Percentiles rank a stretch among this genome's conserved stretches.
These are phyloP conservation scores for Scortechinia acanthostroma DNA, from an alignment of 2,329 filamentous ascomycete species.

Conservation along the genomic window DNA sequence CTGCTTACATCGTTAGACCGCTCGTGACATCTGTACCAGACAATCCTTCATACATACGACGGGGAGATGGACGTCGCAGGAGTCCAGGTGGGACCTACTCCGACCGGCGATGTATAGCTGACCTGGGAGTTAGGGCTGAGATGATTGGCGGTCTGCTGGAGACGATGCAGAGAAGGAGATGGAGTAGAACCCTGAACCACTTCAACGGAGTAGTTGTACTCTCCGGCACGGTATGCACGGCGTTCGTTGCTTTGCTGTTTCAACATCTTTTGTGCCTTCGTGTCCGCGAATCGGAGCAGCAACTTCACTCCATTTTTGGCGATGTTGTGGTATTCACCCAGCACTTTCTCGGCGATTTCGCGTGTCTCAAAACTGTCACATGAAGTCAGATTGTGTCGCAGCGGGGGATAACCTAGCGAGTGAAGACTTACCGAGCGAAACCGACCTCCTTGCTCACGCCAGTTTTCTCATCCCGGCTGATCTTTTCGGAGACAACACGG, in stretches of 20 bases:
- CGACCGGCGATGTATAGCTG: slow-evolving; percentile 30
- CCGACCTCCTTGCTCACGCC: slow-evolving; percentile 62
- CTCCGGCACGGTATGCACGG: slow-evolving; percentile 58
- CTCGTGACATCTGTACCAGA: background rate
- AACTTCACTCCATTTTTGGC: slow-evolving; percentile 46
- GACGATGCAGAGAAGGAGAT: slow-evolving; percentile 28
- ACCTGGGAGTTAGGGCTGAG: slow-evolving; percentile 25
- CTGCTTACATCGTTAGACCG: background rate
- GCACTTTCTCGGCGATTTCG: slow-evolving; percentile 53
- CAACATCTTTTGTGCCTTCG: slow-evolving; percentile 59
- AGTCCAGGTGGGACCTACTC: slow-evolving; percentile 29
- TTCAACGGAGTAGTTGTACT: slow-evolving; percentile 45
- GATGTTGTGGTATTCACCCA: slow-evolving; percentile 51
- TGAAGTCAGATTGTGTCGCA: slow-evolving; percentile 7
- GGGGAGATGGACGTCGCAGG: slow-evolving; percentile 36
- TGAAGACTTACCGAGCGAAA: slow-evolving; percentile 49
- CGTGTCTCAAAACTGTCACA: slow-evolving; percentile 50
- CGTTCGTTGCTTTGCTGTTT: slow-evolving; percentile 62
- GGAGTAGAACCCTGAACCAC: slow-evolving; percentile 31
- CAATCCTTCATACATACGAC: slow-evolving; percentile 22
- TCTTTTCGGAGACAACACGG: slow-evolving; percentile 54
- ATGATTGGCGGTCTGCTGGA: slow-evolving; percentile 25
- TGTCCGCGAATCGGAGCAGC: slow-evolving; percentile 60
- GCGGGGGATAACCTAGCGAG: background rate
- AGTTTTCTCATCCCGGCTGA: slow-evolving; percentile 47